These are phyloP conservation scores for Macrophomina phaseolina DNA, from an alignment of 2,329 filamentous ascomycete species.

Conservation along the genomic window DNA sequence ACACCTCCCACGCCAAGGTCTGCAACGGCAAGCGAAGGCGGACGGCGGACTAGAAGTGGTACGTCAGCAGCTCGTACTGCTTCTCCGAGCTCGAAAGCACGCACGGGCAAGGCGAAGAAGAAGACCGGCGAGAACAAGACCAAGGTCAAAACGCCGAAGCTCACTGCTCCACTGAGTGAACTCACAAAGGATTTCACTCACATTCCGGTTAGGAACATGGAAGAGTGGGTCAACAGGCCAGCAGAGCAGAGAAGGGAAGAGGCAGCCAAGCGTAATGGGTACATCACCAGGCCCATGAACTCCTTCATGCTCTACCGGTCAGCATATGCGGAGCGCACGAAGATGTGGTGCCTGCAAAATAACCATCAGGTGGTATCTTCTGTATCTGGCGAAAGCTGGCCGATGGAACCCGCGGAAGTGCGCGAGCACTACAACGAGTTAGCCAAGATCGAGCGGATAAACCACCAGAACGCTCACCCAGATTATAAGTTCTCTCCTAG, in stretches of 20 bases:
- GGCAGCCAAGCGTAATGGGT: slow-evolving; percentile 72
- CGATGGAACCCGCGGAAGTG: slow-evolving; percentile 74
- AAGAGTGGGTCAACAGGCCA: slow-evolving; percentile 76
- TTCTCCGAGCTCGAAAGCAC: slow-evolving; percentile 14
- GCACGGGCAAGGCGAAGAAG: slow-evolving; percentile 31
- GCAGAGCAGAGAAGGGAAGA: slow-evolving; percentile 70
- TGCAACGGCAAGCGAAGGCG: slow-evolving; percentile 47
- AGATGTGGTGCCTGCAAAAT: slow-evolving; percentile 79
- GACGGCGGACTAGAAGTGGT: slow-evolving; percentile 48
- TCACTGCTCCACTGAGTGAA: slow-evolving; percentile 72
- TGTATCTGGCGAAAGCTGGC: slow-evolving; percentile 87
- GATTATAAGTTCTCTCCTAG: slow-evolving; percentile 93
- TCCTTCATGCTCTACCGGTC: slow-evolving; percentile 98
- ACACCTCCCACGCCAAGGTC: slow-evolving; percentile 53
- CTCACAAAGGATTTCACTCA: slow-evolving; percentile 67
- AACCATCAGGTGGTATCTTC: slow-evolving; percentile 94
- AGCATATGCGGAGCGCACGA: slow-evolving; percentile 85
- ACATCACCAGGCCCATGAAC: slow-evolving; percentile 93
- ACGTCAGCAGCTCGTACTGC: slow-evolving; percentile 25
- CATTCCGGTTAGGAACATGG: slow-evolving; percentile 77
- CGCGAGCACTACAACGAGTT: slow-evolving; percentile 77
- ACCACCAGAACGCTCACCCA: slow-evolving; percentile 84
- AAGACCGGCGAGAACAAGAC: slow-evolving; percentile 50
- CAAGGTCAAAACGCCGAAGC: slow-evolving; percentile 57
- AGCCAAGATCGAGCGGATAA: slow-evolving; percentile 80